Conservation (phyloP, 163 green algal genomes). For the Prototheca wickerhamii region DNA sequence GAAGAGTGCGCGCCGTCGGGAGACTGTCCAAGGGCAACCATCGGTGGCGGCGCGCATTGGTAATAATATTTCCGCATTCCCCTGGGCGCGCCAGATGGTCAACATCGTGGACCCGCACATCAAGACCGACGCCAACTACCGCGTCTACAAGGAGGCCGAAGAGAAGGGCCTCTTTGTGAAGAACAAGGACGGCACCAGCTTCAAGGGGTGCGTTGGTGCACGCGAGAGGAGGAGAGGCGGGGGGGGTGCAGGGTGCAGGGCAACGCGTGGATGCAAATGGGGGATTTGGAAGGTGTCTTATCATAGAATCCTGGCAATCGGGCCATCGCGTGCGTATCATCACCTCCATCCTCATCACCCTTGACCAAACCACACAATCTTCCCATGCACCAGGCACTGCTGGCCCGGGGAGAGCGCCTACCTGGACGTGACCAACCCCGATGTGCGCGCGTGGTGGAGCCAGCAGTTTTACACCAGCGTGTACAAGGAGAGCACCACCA, state of each 20-base stretch:
- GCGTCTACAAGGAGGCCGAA: constrained; percentile 63
- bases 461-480: constrained; percentile 68
- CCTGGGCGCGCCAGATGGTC: constrained; percentile 53
- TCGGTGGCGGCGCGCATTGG: neutral
- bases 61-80: neutral
- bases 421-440: constrained; percentile 78
- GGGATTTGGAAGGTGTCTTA: too few relatives aligned
- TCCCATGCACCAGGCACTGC: constrained; percentile 40
- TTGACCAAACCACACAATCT: neutral
- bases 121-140: constrained; percentile 80
- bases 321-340: too few relatives aligned
- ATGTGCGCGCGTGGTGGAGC: constrained; percentile 86
- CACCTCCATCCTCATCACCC: neutral
- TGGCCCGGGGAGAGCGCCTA: constrained; percentile 91
- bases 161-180: constrained; percentile 72
- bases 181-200: constrained; percentile 35
- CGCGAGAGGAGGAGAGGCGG: too few relatives aligned
- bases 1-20: neutral
- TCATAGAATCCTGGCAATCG: too few relatives aligned
- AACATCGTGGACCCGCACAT: constrained; percentile 98
- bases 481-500: constrained; percentile 76
- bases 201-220: neutral
- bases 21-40: neutral
- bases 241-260: too few relatives aligned
- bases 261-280: too few relatives aligned